Base-by-base conservation (phyloP, 768 basidiomycete genomes). In the Suillus discolor region DNA sequence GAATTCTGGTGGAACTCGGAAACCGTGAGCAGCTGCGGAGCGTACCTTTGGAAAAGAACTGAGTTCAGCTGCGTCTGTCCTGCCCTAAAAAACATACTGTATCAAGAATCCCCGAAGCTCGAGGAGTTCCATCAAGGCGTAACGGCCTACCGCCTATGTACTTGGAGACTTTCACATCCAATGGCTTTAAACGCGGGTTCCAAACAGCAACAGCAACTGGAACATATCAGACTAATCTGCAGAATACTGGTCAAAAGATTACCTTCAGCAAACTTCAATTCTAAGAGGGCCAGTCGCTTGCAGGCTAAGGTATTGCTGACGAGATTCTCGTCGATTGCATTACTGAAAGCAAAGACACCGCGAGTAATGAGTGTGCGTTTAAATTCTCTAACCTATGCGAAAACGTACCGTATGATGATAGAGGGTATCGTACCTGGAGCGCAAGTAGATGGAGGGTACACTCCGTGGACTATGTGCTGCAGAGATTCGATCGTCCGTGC, bases 91-190 rank as follows among this genome's bases (percentile, higher is more conserved):
- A 23, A 13, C 63, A 63, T 57, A 89, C 89, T 0, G 91, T 91
- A 74, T 93, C 91, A 65, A 93, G 79, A 13, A 94, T 83, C 7
- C 91, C 91, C 16, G 87, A 91, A 4, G 89, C 89, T 62, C 90
- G 78, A 2, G 93, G 93, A 71, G 85, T 87, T 0, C 91, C 90
- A 68, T 94, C 91, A 18, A 94, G 78, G 12, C 91, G 84, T 15
- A 95, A 76, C 1, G 90, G 88, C 36, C 85, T 87, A 0, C 90
- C 90, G 25, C 83, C 81, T 39, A 91, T 76, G 72, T 89, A 90
- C 71, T 86, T 90, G 0, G 87, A 90, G n/a, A 94, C 62, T 61
- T 85, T 85, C 47, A 77, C 77, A 70, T 94, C 91, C 23, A 94
- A 75, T 16, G 79, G 80, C 64, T 85, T 84, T 3, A 94, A 80